Evolutionary conservation across 2,329 filamentous ascomycete species (phyloP).

Genomic region (Dichotomopilus funicola): DNA sequence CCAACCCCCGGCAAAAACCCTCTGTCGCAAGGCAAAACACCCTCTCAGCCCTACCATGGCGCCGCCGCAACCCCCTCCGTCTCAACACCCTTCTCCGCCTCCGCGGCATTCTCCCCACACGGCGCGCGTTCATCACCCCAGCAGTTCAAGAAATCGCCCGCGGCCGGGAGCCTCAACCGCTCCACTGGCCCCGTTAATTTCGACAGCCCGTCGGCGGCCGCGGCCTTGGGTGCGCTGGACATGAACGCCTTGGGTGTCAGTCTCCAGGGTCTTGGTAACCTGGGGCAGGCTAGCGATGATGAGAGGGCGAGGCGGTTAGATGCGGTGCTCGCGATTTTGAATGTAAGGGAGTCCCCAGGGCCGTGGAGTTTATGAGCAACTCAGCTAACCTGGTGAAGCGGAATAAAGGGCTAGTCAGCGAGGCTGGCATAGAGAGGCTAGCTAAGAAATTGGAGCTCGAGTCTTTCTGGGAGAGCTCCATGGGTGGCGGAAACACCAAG

Average conservation of each 20-base stretch:
- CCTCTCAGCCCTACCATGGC: constrained; percentile 39
- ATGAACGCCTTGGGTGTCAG: constrained; percentile 48
- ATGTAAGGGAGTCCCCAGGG: constrained; percentile 32
- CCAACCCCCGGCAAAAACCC: constrained; percentile 45
- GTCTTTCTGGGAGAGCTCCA: constrained; percentile 51
- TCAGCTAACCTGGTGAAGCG: constrained; percentile 20
- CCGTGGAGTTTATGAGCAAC: constrained; percentile 28
- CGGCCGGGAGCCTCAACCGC: constrained; percentile 43
- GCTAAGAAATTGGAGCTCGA: constrained; percentile 62
- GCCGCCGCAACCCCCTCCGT: constrained; percentile 57
- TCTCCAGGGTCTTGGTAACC: constrained; percentile 28
- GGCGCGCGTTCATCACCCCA: constrained; percentile 56
- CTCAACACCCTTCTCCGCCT: constrained; percentile 58
- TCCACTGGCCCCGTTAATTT: constrained; percentile 47
- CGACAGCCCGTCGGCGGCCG: constrained; percentile 58
- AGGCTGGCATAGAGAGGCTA: constrained; percentile 66
- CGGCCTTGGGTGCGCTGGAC: constrained; percentile 51
- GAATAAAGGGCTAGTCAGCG: constrained; percentile 60
- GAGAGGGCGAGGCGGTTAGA: constrained; percentile 51
- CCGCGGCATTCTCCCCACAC: constrained; percentile 53
- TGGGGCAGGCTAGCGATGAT: constrained; percentile 38
- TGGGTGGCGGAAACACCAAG: constrained; percentile 42
- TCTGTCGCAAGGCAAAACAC: constrained; percentile 46
- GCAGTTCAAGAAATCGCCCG: constrained; percentile 58
- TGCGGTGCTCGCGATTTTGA: constrained; percentile 43